Base-by-base conservation (phyloP, 2,329 filamentous ascomycete genomes). In the Fusarium mundagurra region DNA sequence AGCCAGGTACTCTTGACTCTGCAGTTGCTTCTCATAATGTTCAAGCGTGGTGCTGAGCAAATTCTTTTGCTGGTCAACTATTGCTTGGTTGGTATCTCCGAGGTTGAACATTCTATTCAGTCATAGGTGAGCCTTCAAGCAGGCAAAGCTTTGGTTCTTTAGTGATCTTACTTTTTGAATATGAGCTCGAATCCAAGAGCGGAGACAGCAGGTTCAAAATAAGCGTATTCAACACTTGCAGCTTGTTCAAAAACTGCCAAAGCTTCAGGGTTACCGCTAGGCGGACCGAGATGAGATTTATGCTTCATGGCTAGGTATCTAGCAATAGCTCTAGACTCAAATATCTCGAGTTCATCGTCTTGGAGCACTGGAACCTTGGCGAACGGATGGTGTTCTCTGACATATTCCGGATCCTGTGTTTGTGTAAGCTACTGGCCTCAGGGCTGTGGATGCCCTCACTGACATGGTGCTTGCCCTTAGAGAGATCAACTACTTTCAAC, bases 171-270 rank as follows among this genome's bases (percentile, higher is more conserved):
- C 57, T 48, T 48, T 8, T 60, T 60, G 2, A 60, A 60, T 4
- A 60, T 48, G 2, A 60, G 33, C 16, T 60, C 43, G 2, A 60
- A 60, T 22, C 31, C 57, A 6, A 60, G 33, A 0, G 18, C n/a
- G 10, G 57, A 60, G 22, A 60, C 41, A 16, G 57, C 57, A 11
- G 57, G 57, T 4, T 60, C 57, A 5, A 60, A 60, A 10, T 60
- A 60, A 2, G 43, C 43, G 34, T 60, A 60, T 13, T 60, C 57
- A 0, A 60, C 57, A 8, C 57, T 60, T 2, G 57, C 57, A 8
- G 31, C n/a, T 31, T 60, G 57, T 6, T 60, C 57, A 5, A 60
- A 60, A 16, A 17, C 43, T 6, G 57, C 57, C 57, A 60, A 24
- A 8, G 57, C 57, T 11, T 4, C 41, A 1, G 41, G 33, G 8